Evolutionary conservation across 768 basidiomycete species (phyloP), one percentile per base, ranked within the genome.

Genomic region (Epithele typhae): DNA sequence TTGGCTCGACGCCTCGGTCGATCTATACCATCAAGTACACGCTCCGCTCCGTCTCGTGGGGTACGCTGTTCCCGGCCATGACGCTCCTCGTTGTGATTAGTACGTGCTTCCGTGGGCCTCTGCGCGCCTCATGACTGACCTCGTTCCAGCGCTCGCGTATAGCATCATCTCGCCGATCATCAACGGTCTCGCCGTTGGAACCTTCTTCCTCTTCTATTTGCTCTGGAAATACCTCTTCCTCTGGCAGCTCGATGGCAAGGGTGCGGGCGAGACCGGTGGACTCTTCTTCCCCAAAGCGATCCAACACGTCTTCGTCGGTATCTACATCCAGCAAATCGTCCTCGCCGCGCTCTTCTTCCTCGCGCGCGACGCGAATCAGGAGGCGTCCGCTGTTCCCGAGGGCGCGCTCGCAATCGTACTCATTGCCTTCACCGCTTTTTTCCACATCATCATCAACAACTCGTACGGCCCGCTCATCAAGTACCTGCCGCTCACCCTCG

Each of bases 221-320:
- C 66, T 91, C 27, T 92, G 88, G 77, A 91, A 89, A 54, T 68
- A 67, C 48, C 54, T 61, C 25, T 67, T 67, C 56, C 49, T 62
- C 11, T 68, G 66, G 65, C 81, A 79, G 50, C 79, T 80, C 57
- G 82, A 88, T 45, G 84, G 92, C 61, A 78, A 83, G 3, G 61
- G 75, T 0, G 66, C 75, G 4, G 70, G 70, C 40, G 93, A 96
- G 45, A 95, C 92, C 0, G 95, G 95, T 30, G 96, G 96, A 0
- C 62, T 90, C 40, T 98, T 96, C 74, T 98, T 92, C 76, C 94
- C 94, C 19, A 89, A 84, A 65, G 95, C 96, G 4, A 79, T 98
- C 22, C 82, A 89, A 40, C 96, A 98, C 59, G 60, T 95, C 24
- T 97, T 98, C 54, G 91, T 93, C 18, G 96, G 95, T 3, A 58